Conservation (phyloP, 768 basidiomycete genomes). For the Paxillus ammoniavirescens region DNA sequence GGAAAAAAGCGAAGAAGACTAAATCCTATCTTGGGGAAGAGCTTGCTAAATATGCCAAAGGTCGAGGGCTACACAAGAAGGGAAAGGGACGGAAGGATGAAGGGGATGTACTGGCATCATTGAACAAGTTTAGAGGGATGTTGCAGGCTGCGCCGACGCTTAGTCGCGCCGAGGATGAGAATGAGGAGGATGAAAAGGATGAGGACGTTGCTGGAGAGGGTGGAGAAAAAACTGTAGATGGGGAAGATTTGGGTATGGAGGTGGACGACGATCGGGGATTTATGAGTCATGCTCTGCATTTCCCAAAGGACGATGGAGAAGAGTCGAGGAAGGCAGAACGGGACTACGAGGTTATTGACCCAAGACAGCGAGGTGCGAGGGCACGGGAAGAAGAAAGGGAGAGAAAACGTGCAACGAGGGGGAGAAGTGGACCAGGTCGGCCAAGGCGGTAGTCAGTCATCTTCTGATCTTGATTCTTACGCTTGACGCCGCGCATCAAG, state of each 20-base stretch:
- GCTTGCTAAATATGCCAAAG: slow-evolving; percentile 75
- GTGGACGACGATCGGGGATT: slow-evolving; percentile 78
- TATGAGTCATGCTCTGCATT: slow-evolving; percentile 66
- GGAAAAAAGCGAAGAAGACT: slow-evolving; percentile 53
- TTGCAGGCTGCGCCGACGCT: slow-evolving; percentile 45
- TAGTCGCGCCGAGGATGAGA: slow-evolving; percentile 25
- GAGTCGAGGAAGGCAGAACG: slow-evolving; percentile 75
- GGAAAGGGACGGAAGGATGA: slow-evolving; percentile 67
- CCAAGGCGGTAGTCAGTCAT: slow-evolving; percentile 20
- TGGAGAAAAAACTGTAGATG: slow-evolving; percentile 16
- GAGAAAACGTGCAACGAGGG: slow-evolving; percentile 42
- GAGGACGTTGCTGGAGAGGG: slow-evolving; percentile 14
- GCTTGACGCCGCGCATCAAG: too few species aligned
- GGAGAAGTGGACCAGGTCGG: slow-evolving; percentile 17
- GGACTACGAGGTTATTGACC: slow-evolving; percentile 90
- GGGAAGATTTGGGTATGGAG: slow-evolving; percentile 59
- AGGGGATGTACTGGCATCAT: slow-evolving; percentile 61
- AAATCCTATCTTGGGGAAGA: slow-evolving; percentile 80
- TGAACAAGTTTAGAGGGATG: slow-evolving; percentile 71
- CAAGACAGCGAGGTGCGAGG: slow-evolving; percentile 64
- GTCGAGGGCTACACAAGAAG: slow-evolving; percentile 55
- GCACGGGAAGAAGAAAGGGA: slow-evolving; percentile 80
- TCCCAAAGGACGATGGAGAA: slow-evolving; percentile 77
- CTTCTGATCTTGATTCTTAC: too few species aligned
- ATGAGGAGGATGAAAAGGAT: slow-evolving; percentile 12